These are phyloP conservation scores for Podosphaera leucotricha DNA, from an alignment of 2,329 filamentous ascomycete genomes.

Conservation along the genomic window DNA sequence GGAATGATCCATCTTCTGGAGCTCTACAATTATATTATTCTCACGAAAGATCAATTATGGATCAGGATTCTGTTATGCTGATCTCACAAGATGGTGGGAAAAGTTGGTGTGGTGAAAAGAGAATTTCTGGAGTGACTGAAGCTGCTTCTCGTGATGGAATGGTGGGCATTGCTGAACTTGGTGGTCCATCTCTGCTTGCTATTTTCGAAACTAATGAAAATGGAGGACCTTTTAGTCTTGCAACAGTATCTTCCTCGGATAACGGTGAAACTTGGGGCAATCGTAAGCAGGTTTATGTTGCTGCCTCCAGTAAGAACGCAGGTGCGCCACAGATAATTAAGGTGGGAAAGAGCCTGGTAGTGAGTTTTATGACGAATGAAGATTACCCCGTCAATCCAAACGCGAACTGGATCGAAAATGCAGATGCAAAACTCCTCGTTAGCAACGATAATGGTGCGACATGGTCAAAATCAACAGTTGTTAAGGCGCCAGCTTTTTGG, in stretches of 20 bases:
- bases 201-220: conserved; percentile 3
- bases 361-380: conserved; percentile 5
- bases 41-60: background rate
- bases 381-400: background rate
- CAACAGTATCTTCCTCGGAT: conserved; percentile 1
- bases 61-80: conserved; percentile 3
- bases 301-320: conserved; percentile 1
- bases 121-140: conserved; percentile 1
- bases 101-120: background rate
- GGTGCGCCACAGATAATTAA: conserved; percentile 3
- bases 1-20: background rate
- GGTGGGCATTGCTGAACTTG: conserved; percentile 2
- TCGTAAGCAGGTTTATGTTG: conserved; percentile 1
- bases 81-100: conserved; percentile 2
- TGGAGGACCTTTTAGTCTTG: conserved; percentile 1
- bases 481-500: background rate
- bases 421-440: background rate
- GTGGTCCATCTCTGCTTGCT: conserved; percentile 2
- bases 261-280: conserved; percentile 3
- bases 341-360: conserved; percentile 2
- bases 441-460: background rate
- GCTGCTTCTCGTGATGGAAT: conserved; percentile 3
- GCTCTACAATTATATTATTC: conserved; percentile 4
- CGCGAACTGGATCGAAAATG: background rate
- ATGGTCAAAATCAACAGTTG: background rate